These are phyloP conservation scores for Pythium utonaiense DNA, from an alignment of 352 stramenopile species.

Conservation along the genomic window DNA sequence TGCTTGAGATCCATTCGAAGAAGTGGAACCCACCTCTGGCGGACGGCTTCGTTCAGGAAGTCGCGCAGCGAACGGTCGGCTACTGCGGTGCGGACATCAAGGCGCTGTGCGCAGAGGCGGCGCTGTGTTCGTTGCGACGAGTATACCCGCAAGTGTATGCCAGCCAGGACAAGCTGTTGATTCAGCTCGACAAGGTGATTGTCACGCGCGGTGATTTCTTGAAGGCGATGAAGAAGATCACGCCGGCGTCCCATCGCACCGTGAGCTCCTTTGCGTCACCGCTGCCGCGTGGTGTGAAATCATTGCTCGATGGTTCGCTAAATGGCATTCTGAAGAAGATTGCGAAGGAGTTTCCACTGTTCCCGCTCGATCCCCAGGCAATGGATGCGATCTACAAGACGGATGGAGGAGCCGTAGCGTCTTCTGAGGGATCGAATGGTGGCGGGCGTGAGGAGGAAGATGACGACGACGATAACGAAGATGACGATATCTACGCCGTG, in stretches of 20 bases:
- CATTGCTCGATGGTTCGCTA: slow-evolving; percentile 39
- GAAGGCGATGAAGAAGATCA: slow-evolving; percentile 78
- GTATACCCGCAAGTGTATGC: slow-evolving; percentile 87
- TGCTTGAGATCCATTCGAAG: slow-evolving; percentile 87
- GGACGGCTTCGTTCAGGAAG: slow-evolving; percentile 56
- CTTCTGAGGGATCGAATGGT: background rate
- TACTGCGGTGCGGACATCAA: slow-evolving; percentile 93
- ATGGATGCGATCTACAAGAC: slow-evolving; percentile 32
- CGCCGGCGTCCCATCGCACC: slow-evolving; percentile 66
- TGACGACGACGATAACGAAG: slow-evolving; percentile 51
- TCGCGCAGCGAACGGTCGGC: slow-evolving; percentile 81
- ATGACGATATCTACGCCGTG: slow-evolving; percentile 66
- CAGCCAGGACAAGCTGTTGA: slow-evolving; percentile 73
- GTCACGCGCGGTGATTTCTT: slow-evolving; percentile 71
- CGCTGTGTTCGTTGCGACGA: slow-evolving; percentile 83
- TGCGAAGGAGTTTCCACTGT: slow-evolving; percentile 53
- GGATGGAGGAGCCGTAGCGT: slow-evolving; percentile 6
- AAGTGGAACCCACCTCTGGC: slow-evolving; percentile 80
- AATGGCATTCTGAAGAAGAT: slow-evolving; percentile 40
- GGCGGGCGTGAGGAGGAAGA: slow-evolving; percentile 9
- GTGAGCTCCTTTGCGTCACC: slow-evolving; percentile 72
- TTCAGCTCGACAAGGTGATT: slow-evolving; percentile 66
- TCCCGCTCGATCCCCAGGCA: slow-evolving; percentile 43
- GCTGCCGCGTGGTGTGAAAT: slow-evolving; percentile 55
- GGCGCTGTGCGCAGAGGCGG: slow-evolving; percentile 86